Conservation (phyloP, 2,329 filamentous ascomycete species). For the Sarocladium brachiariae region DNA sequence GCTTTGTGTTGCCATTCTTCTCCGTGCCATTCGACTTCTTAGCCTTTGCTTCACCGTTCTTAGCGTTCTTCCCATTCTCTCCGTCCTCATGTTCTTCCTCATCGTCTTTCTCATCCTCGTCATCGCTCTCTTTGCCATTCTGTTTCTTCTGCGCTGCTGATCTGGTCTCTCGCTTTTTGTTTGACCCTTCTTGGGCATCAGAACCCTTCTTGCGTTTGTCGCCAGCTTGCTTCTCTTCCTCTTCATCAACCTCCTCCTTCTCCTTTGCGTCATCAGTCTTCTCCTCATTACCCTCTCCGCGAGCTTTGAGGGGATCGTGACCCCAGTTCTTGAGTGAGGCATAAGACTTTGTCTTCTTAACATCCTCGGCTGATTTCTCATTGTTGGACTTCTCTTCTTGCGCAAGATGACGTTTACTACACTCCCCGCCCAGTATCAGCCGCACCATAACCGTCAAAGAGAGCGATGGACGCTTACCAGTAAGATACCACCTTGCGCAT, state of each 20-base stretch:
- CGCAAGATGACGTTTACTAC: constrained; percentile 56
- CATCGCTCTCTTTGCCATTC: constrained; percentile 18
- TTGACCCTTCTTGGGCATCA: constrained; percentile 17
- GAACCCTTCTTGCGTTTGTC: constrained; percentile 22
- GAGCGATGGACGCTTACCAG: constrained; percentile 29
- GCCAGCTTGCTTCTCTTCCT: constrained; percentile 14
- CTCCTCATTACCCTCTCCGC: constrained; percentile 15
- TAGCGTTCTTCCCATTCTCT: constrained; percentile 11
- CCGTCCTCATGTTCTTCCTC: constrained; percentile 14
- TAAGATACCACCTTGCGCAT: constrained; percentile 60
- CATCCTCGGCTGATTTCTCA: constrained; percentile 39
- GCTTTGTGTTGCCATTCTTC: constrained; percentile 9
- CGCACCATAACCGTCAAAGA: neutral
- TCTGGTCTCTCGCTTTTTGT: constrained; percentile 26
- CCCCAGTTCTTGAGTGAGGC: constrained; percentile 58
- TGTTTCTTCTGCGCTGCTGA: constrained; percentile 17
- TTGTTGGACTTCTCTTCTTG: constrained; percentile 54
- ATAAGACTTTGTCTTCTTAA: constrained; percentile 45
- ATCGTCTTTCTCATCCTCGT: constrained; percentile 14
- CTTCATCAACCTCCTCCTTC: constrained; percentile 13
- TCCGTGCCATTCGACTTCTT: constrained; percentile 13
- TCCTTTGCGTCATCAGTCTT: constrained; percentile 13
- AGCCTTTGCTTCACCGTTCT: neutral
- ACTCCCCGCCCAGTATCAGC: neutral
- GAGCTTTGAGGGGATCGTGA: constrained; percentile 43